Evolutionary conservation across 2,329 filamentous ascomycete species (phyloP), one percentile per base, ranked within the genome.

Genomic region (Berkeleyomyces basicola): DNA sequence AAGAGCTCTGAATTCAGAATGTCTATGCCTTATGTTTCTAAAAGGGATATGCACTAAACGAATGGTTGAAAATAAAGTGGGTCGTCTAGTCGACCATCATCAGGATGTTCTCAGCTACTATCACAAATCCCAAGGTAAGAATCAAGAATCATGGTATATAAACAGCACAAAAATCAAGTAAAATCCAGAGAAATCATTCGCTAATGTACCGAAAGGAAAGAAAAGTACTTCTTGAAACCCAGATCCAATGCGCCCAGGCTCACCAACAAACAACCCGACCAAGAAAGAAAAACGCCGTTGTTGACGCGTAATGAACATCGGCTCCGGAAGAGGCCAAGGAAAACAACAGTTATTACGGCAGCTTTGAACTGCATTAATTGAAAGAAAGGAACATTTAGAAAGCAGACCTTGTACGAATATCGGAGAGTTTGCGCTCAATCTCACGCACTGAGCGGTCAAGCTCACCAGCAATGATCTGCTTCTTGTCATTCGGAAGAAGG

Each of bases 401-500:
- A 55, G 81, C 80, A 65, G 80, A 82, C 62, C 81, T 74, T 43
- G 81, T 82, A 58, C 81, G 80, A 58, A 83, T 77, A 65, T 83
- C 80, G 65, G 88, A 90, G 70, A 99, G 92, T 76, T 96, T 96
- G 70, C 93, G 85, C 78, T 99, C 95, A 70, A 99, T 93, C 74
- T 97, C 89, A 68, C 90, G 78, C 62, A 96, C 85, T 49, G 88
- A 92, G 64, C 93, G 85, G 74, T 97, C 93, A 68, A 97, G 74
- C 74, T 97, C 92, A 59, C 82, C 90, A 1, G 92, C 92, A 76
- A 99, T 95, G 82, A 91, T 90, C 74, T 90, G 85, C 79, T 96
- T 96, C 78, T 89, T 91, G 69, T 96, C 92, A 68, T 85, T 87
- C 36, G 87, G 81, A 65, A 99, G 78, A 65, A 93, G 76, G 64